Base-by-base conservation (phyloP, 1,284 basidiomycete genomes). In the Inonotus hispidus region DNA sequence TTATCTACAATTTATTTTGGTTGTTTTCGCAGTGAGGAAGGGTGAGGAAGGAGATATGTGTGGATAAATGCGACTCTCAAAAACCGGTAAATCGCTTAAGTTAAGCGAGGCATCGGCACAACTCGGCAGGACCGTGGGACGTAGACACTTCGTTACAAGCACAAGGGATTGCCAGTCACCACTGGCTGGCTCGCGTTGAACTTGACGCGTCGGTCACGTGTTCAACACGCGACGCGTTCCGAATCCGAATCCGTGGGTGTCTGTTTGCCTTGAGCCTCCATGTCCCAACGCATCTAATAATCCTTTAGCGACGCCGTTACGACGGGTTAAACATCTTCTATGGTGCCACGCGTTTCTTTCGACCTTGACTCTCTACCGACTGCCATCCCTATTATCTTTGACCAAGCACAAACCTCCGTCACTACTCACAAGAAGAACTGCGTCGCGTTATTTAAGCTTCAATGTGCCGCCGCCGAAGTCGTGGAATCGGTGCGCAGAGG, bases 341-440 rank as follows among this genome's bases (percentile, higher is more conserved):
- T 64, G 63, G 59, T 59, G 14, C 55, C 63, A 14, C 32, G 53
- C 35, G 25, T 47, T n/a, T 1, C 39, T 14, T 64, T 64, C 23
- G 59, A 64, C 19, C 59, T 61, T 29, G 47, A 61, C 19, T 53
- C 59, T 21, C 39, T 64, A 21, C 16, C 49, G 16, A 49, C 54
- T 11, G 32, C 56, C 27, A 54, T 64, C 23, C 63, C 63, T 8
- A 25, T 38, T 16, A 35, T 64, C 8, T 61, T 64, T 25, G 59
- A 64, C 27, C 63, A 64, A 46, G 63, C 52, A 2, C 63, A 64
- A 35, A 43, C 59, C n/a, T 64, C 63, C 14, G 56, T 49, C 14
- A 59, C 63, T 52, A 64, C 63, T 14, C 63, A 64, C 55, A 64
- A 58, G 63, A 64, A 64, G 59, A 64, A 64, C 49, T 58, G 63